Evolutionary conservation across 2,329 filamentous ascomycete genomes (phyloP).

Genomic region (Aspergillus melleus): DNA sequence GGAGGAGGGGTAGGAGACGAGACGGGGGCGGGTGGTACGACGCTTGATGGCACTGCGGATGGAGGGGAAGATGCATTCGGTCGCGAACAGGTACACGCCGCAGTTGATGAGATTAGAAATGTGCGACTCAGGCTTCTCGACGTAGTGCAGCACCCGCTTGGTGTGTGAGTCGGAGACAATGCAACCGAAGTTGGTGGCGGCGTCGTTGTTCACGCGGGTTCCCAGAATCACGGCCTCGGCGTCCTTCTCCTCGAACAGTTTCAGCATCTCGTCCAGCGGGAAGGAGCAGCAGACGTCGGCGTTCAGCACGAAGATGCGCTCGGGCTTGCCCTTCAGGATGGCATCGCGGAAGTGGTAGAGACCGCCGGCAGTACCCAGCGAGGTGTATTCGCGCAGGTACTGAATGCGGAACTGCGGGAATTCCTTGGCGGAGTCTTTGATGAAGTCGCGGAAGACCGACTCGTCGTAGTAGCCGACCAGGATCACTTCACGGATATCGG

Average conservation of each 20-base stretch:
- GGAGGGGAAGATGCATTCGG: slow-evolving; percentile 93
- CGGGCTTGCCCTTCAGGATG: slow-evolving; percentile 91
- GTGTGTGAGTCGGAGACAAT: slow-evolving; percentile 94
- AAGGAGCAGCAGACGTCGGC: slow-evolving; percentile 99
- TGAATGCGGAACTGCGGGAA: slow-evolving; percentile 88
- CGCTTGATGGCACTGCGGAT: slow-evolving; percentile 95
- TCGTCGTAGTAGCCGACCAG: slow-evolving; percentile 99
- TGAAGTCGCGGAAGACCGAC: slow-evolving; percentile 94
- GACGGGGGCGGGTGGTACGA: slow-evolving; percentile 83
- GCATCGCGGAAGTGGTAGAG: slow-evolving; percentile 99
- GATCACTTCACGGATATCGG: slow-evolving; percentile 92
- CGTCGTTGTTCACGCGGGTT: slow-evolving; percentile 85
- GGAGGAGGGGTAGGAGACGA: slow-evolving; percentile 92
- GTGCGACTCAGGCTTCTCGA: slow-evolving; percentile 97
- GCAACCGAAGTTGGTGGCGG: slow-evolving; percentile 94
- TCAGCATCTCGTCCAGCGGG: slow-evolving; percentile 92
- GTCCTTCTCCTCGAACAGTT: slow-evolving; percentile 89
- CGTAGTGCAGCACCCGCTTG: slow-evolving; percentile 95
- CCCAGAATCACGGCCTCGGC: slow-evolving; percentile 96
- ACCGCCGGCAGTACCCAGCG: slow-evolving; percentile 90
- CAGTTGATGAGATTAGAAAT: slow-evolving; percentile 99
- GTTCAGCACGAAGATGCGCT: slow-evolving; percentile 96
- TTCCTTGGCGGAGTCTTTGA: slow-evolving; percentile 81
- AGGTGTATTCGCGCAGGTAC: slow-evolving; percentile 97
- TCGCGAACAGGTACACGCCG: slow-evolving; percentile 95